phyloP scores from a whole-genome alignment of 257 asterid genomes.

The Solanum sejunctum region DNA sequence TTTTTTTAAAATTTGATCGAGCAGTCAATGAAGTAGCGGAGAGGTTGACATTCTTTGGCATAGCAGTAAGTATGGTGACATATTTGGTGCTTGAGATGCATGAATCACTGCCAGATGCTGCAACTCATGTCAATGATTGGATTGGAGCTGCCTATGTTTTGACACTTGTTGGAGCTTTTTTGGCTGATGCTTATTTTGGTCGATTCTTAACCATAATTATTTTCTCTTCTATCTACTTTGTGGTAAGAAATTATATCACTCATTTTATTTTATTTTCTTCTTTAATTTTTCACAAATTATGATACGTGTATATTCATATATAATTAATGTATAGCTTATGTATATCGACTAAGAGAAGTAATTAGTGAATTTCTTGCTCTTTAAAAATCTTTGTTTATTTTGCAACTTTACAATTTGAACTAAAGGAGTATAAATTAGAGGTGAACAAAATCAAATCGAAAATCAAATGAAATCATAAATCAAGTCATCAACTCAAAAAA shows the following conservation, averaged over 20 bases:
- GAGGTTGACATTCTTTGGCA: slow-evolving; percentile 66
- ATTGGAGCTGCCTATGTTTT: slow-evolving; percentile 79
- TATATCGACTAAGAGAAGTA: background rate
- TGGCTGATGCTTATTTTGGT: slow-evolving; percentile 73
- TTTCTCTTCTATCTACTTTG: slow-evolving; percentile 51
- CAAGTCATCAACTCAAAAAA: too few relatives aligned
- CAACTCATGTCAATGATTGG: slow-evolving; percentile 80
- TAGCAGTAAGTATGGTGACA: slow-evolving; percentile 63
- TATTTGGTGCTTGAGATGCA: slow-evolving; percentile 57
- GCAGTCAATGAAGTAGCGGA: slow-evolving; percentile 76
- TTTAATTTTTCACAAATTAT: background rate
- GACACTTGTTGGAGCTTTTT: slow-evolving; percentile 63
- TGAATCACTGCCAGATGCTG: slow-evolving; percentile 54
- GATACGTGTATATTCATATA: background rate
- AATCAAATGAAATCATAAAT: too few relatives aligned
- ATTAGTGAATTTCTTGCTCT: background rate
- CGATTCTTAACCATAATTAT: slow-evolving; percentile 60
- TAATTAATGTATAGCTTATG: background rate
- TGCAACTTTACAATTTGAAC: background rate
- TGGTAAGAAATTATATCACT: slow-evolving; percentile 19
- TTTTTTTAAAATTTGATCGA: background rate
- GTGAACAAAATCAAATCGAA: too few relatives aligned
- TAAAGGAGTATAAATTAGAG: background rate
- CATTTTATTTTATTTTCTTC: background rate
- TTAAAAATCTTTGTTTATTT: background rate